Base-by-base conservation (phyloP, 2,329 filamentous ascomycete genomes). In the Epichloe sp. region DNA sequence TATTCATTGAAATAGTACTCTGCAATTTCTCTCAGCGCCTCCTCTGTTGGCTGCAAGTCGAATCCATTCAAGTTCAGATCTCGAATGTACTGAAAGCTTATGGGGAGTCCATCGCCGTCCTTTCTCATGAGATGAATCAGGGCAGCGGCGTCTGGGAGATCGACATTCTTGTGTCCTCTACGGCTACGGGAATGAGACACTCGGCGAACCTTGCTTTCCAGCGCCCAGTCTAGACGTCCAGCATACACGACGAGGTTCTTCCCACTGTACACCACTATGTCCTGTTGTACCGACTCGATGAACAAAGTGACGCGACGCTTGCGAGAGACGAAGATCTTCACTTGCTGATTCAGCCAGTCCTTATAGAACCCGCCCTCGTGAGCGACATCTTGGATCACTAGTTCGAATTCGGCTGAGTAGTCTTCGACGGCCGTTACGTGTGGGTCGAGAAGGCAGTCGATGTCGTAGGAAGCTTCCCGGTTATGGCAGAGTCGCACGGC, bases 381-480 rank as follows among this genome's bases (percentile, higher is more conserved):
- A 1, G 55, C 54, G 14, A 58, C 58, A 4, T 40, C 26, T 6
- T 35, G n/a, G 19, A 62, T 45, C 5, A 51, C 55, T n/a, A 21
- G 19, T 26, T 41, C 19, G 21, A 62, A 56, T 12, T 57, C 57
- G 7, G 52, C 37, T 7, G 50, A 47, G 52, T 61, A 62, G 15
- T 58, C 54, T 10, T 45, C 17, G 2, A 52, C 54, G 3, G 58
- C 54, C 14, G 59, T 55, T 5, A 63, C 46, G 48, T 62, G 59
- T 3, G 60, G 61, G 46, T 62, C 58, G 35, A 60, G 54, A 4
- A 63, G 47, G 23, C 54, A 56, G 53, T 63, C 60, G 35, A 63
- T 55, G 44, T 61, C 56, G 12, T 54, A 53, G 10, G 59, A 60
- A 15, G 57, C 44, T 17, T 52, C 35, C 17, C 58, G 54, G 54